Evolutionary conservation across 805 yeast genomes (phyloP).

Genomic region (Metschnikowia arizonensis): DNA sequence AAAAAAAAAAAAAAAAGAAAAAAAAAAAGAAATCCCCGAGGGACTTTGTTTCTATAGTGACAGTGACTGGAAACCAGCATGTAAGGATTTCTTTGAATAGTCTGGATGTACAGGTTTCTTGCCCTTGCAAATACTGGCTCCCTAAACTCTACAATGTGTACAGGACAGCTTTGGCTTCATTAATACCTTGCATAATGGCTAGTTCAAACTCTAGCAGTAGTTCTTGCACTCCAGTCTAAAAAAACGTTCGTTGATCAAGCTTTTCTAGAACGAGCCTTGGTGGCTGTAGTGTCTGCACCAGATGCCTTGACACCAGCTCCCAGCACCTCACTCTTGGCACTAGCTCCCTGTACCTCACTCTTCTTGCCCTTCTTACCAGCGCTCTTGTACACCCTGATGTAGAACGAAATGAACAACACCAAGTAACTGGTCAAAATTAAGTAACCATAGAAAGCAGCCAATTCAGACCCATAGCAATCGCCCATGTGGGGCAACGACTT

Average conservation of each 20-base stretch:
- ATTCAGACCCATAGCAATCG: conserved; percentile 86
- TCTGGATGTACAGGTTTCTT: too few relatives aligned
- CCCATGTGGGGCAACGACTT: conserved; percentile 63
- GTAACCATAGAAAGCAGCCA: conserved; percentile 91
- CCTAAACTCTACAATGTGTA: too few relatives aligned
- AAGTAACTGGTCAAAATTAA: conserved; percentile 82
- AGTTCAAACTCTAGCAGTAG: too few relatives aligned
- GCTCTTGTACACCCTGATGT: conserved; percentile 77
- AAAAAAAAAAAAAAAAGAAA: too few relatives aligned
- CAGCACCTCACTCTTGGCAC: conserved; percentile 7
- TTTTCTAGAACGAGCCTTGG: conserved; percentile 35
- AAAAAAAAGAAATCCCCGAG: too few relatives aligned
- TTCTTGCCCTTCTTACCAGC: conserved; percentile 26
- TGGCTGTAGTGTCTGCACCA: conserved; percentile 13
- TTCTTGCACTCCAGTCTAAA: too few relatives aligned
- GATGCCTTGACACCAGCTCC: conserved; percentile 10
- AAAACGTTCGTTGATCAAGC: conserved; percentile 17
- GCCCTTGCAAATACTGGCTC: too few relatives aligned
- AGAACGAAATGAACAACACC: conserved; percentile 87
- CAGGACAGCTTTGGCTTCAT: too few relatives aligned
- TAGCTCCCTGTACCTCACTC: conserved; percentile 5
- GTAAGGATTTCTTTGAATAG: too few relatives aligned
- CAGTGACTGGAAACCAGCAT: too few relatives aligned
- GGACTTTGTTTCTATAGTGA: too few relatives aligned
- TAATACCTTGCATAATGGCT: too few relatives aligned